phyloP scores from a whole-genome alignment of 345 rosid species.

The Psidium guajava region DNA sequence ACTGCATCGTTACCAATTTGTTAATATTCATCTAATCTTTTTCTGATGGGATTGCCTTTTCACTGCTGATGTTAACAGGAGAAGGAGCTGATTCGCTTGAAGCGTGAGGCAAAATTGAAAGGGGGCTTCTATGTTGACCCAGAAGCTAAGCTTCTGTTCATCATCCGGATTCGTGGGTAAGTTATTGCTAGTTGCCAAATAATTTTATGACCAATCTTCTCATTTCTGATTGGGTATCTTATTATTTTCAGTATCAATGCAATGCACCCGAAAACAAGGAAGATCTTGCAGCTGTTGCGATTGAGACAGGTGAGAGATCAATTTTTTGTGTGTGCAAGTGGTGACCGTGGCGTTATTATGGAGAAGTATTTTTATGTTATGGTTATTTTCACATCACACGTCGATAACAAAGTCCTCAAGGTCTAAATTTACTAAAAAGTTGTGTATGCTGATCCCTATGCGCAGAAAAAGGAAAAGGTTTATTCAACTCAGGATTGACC shows the following conservation, averaged over 20 bases:
- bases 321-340: background rate
- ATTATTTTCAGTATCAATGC: slow-evolving; percentile 62
- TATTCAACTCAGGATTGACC: background rate
- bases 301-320: slow-evolving; percentile 58
- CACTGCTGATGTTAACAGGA: slow-evolving; percentile 17
- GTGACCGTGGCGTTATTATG: background rate
- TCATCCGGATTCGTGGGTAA: slow-evolving; percentile 77
- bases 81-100: slow-evolving; percentile 49
- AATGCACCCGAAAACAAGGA: slow-evolving; percentile 73
- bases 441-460: background rate
- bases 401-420: background rate
- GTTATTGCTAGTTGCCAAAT: background rate
- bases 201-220: too few relatives aligned
- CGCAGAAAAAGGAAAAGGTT: background rate
- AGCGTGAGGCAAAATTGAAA: slow-evolving; percentile 76
- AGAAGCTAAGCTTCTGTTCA: slow-evolving; percentile 76
- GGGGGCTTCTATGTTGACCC: slow-evolving; percentile 92
- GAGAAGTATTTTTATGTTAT: background rate
- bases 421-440: background rate
- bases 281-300: slow-evolving; percentile 89
- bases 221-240: background rate
- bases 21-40: background rate
- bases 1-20: background rate
- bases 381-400: background rate
- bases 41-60: background rate